Base-by-base conservation (phyloP, 805 yeast genomes). In the Candida ovalis region DNA sequence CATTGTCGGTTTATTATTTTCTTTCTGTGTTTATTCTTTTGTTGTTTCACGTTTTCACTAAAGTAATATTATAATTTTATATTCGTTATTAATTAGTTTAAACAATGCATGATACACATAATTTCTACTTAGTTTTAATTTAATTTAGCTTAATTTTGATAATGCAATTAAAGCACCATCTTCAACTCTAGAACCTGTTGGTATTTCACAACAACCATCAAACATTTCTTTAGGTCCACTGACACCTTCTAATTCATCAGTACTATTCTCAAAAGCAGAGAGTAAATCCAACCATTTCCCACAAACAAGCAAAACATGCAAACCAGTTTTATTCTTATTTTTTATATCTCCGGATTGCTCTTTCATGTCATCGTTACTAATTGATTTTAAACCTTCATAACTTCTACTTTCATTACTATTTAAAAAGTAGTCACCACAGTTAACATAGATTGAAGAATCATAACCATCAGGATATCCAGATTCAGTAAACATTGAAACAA, bases 401-500 rank as follows among this genome's bases (percentile, higher is more conserved):
- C 13, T 35, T 44, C 13, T 38, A 44, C 21, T 42, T 68, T 58
- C 49, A 57, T 37, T 41, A 42, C 63, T 12, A 47, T 72, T 65
- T 30, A 60, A 61, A 59, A 75, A 81, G 61, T 75, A 86, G 50
- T 84, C 87, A 25, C 88, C 89, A 58, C 88, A 74, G 49, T 82
- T 79, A 23, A 82, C 77, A 66, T 77, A 86, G 1, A 85, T 61
- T 2, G 89, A 76, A 55, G 78, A 80, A 0, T 84, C 73, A 63
- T 90, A 90, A 0, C 96, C 96, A 3, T 74, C 76, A 2, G 80
- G 75, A 48, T 73, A 74, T 2, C 83, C 71, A 42, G 86, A 75
- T 58, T 86, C 87, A 15, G 94, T 83, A 66, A 88, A 90, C 0
- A 90, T 64, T 4, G 81, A 69, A 38, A 81, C 76, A 58, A 89